phyloP scores from a whole-genome alignment of 208 protist species.

The Phytomonas sp. region DNA sequence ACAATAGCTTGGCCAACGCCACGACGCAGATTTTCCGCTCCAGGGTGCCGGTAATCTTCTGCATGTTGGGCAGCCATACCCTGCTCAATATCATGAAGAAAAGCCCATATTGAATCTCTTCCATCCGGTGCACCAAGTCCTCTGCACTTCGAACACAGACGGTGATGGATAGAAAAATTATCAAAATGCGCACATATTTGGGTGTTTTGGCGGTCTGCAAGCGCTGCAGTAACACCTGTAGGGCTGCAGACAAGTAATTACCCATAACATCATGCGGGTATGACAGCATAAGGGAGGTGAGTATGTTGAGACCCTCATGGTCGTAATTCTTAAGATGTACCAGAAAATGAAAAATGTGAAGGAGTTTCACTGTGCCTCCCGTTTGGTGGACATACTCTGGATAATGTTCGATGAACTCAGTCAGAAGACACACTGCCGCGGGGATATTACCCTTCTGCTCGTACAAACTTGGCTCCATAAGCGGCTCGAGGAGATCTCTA shows the following conservation, averaged over 20 bases:
- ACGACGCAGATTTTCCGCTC: conserved; percentile 84
- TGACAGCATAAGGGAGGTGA: conserved; percentile 68
- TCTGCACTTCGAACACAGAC: conserved; percentile 51
- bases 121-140: conserved; percentile 48
- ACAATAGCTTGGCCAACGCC: conserved; percentile 64
- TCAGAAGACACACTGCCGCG: conserved; percentile 68
- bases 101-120: conserved; percentile 61
- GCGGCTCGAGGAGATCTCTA: conserved; percentile 42
- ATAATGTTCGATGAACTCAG: conserved; percentile 62
- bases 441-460: conserved; percentile 69
- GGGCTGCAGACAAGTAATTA: conserved; percentile 40
- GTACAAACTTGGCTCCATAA: conserved; percentile 59
- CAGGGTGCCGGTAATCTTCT: conserved; percentile 72
- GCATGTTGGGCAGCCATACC: conserved; percentile 74
- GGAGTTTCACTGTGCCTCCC: conserved; percentile 43
- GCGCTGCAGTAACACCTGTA: conserved; percentile 67
- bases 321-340: conserved; percentile 85
- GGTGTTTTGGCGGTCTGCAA: conserved; percentile 60
- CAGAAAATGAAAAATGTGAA: conserved; percentile 57
- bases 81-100: conserved; percentile 72
- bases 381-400: conserved; percentile 51
- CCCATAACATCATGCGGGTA: conserved; percentile 65
- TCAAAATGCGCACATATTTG: conserved; percentile 85
- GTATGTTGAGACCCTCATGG: conserved; percentile 82
- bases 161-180: conserved; percentile 82